These are phyloP conservation scores for Talaromyces verruculosus DNA, from an alignment of 2,329 filamentous ascomycete species.

Conservation along the genomic window DNA sequence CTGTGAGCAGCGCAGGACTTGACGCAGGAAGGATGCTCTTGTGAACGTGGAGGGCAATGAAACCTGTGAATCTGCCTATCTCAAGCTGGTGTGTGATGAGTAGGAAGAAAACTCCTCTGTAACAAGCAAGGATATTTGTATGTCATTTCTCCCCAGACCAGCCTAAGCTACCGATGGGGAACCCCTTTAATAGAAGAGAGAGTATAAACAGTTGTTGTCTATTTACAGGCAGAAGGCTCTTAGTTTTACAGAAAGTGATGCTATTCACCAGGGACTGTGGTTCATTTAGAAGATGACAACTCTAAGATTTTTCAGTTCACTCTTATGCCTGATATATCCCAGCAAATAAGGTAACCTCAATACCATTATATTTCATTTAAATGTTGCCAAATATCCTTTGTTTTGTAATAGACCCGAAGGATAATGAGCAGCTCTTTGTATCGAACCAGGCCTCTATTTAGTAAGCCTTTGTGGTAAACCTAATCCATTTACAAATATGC, in stretches of 20 bases:
- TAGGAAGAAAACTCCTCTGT: not conserved
- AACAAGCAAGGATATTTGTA: not conserved
- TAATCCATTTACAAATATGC: not conserved
- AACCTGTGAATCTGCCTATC: not conserved
- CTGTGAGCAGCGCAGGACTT: not conserved
- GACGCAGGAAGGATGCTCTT: not conserved
- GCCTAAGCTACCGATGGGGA: not conserved
- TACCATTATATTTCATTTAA: not conserved
- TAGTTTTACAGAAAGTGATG: not conserved
- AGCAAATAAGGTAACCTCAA: not conserved
- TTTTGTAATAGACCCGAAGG: not conserved
- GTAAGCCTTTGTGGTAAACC: not conserved
- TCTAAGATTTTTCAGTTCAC: not conserved
- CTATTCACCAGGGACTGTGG: not conserved
- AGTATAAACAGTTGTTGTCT: not conserved
- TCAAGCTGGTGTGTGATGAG: not conserved
- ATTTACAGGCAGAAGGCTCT: not conserved
- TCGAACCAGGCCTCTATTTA: not conserved
- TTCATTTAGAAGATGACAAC: not conserved
- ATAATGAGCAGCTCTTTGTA: not conserved
- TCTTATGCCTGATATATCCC: not conserved
- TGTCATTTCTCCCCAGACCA: not conserved
- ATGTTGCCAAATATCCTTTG: not conserved
- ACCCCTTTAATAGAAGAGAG: not conserved
- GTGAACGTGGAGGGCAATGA: not conserved